Base-by-base conservation (phyloP, 225 moss, liverwort and hornwort genomes). In the Pseudisothecium myosuroides region DNA sequence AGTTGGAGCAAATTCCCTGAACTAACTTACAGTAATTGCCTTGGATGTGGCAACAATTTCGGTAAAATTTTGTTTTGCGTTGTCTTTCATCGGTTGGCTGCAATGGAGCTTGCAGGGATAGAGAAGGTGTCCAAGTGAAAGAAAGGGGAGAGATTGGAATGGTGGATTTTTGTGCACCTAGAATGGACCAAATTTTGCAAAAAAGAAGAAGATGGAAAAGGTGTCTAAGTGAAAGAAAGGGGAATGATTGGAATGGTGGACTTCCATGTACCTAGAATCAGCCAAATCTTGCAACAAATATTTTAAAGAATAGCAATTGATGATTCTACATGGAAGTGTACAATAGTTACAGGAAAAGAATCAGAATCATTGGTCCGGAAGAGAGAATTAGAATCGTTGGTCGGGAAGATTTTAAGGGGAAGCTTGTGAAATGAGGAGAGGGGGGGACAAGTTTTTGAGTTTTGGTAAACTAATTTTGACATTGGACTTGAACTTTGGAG, bases 221-320 rank as follows among this genome's bases (percentile, higher is more conserved):
- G 9, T 19, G 24, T 14, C 1, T 2, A 28, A 13, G 28, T 47
- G 10, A 74, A 17, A 74, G 29, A 31, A 74, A 74, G 3, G 69
- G 7, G 26, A 41, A 15, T 45, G 29, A 10, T 29, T 17, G 19
- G 31, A 18, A 29, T 31, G 1, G 18, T 18, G 10, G 16, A 18
- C 11, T 31, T 47, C 17, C 0, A 0, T 29, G 28, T 4, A 47
- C 56, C 4, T 10, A 7, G 10, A 58, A 79, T n/a, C 11, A 11
- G 7, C 2, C n/a, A 17, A 79, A 17, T 6, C 6, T n/a, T n/a
- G 78, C 2, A 9, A 26, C 6, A n/a, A n/a, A n/a, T 5, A 31
- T 4, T 49, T 20, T 20, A 1, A 0, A 2, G 15, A 75, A 49
- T 2, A 36, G 1, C 1, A n/a, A 5, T n/a, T 3, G 15, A 10